Base-by-base conservation (phyloP, 1,284 basidiomycete species). In the Marasmius oreades region DNA sequence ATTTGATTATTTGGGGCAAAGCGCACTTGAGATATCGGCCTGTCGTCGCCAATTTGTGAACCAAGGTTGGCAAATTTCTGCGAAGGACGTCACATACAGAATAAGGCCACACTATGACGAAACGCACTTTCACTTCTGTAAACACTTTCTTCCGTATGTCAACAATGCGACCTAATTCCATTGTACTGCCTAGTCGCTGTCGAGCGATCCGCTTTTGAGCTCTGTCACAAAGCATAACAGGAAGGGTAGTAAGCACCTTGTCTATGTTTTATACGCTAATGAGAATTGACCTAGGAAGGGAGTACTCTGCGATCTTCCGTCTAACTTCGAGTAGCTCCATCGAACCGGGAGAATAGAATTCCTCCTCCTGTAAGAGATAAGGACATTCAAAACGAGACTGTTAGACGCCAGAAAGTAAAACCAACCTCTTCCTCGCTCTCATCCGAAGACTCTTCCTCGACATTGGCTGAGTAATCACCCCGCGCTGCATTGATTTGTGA, bases 11-110 rank as follows among this genome's bases (percentile, higher is more conserved):
- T 90, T 4, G 97, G 97, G 1, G 96, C 88, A 70, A 99, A 99
- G 23, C 97, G 88, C 28, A 98, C 92, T 73, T 93, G 88, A 1
- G 94, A 92, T 60, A 99, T 85, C 1, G 96, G 95, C 51, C 97
- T 83, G 61, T 97, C 94, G 68, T 98, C 97, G 52, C 95, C 96
- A 63, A 98, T 94, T 79, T 99, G 97, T 0, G 96, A 98, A 24
- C 97, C 97, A 46, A 98, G 82, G 65, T 93, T 96, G 48, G 88
- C 82, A 70, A 91, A 95, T 68, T 86, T 90, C 91, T 95, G 65
- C 16, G 48, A 54, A 31, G 20, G 50, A 45, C 24, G n/a, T 22
- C 6, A 44, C 8, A 52, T 22, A 5, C 20, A 46, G 18, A 23
- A 12, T 18, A 44, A 28, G 42, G 52, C 22, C 43, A 51, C 45